Base-by-base conservation (phyloP, 1,139 yeast genomes). In the Nakaseomyces nivariensis region DNA sequence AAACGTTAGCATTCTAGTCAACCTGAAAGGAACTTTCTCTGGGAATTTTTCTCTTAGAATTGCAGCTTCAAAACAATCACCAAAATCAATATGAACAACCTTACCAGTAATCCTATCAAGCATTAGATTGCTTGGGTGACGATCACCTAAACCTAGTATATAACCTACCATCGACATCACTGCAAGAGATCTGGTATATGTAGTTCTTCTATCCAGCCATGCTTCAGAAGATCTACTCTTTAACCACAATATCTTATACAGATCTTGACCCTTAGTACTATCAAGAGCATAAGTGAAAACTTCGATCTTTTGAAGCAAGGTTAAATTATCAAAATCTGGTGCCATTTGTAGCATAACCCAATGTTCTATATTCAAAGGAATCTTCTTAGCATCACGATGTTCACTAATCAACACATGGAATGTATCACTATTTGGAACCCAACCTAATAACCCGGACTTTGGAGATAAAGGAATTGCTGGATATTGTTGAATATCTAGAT, bases 81-180 rank as follows among this genome's bases (percentile, higher is more conserved):
- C 99, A 68, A 92, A 94, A 74, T 94, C 99, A 69, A 94, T 90
- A 64, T 94, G 99, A 42, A 92, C 78, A 46, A 94, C 96, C 62
- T 90, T 89, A 55, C 99, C 99, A 0, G 97, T 88, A 48, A 83
- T 79, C 58, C 97, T 75, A 65, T 90, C 96, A 68, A 94, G 77
- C 97, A 94, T 88, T 70, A 94, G 75, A 63, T 94, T 94, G 31
- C 97, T 87, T 29, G 98, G 98, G 69, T 94, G 99, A 58, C 99
- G 80, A 67, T 94, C 99, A 52, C 99, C 99, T 31, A 94, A 74
- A 11, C 99, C 99, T 38, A 92, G 74, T 51, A 92, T 90, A 67
- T 92, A 92, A 1, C 98, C 98, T 44, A 86, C 96, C 97, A 92
- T 92, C 0, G 97, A 90, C 97, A 92, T 94, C 3, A 89, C 97